Evolutionary conservation across 805 yeast genomes (phyloP), one percentile per base, ranked within the genome.

Genomic region (Candida andamanensis): DNA sequence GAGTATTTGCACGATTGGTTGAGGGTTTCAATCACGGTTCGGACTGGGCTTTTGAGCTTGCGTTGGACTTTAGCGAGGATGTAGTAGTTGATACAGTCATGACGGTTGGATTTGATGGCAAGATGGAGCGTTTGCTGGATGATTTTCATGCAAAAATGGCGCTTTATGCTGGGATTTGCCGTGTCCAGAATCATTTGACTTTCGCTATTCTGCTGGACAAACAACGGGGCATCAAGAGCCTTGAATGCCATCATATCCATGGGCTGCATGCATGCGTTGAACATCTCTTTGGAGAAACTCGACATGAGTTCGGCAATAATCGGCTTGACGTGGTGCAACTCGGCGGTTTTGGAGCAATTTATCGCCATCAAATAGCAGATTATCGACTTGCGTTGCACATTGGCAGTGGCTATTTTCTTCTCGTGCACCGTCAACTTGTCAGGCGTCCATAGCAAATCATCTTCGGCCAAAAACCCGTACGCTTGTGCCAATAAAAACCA

Each of bases 391-490:
- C 81, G 68, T 52, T 86, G 95, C 3, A 74, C 49, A 5, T 68
- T 56, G 0, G 87, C 85, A 0, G 86, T 80, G 0, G 58, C 52
- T 3, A 58, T 58, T 46, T 80, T 80, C 39, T 78, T 68, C 5
- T 82, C 92, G 0, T 66, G 49, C 0, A 72, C 65, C 31, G 79
- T 79, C 22, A 86, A 57, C 47, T 83, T 83, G 46, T 89, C 96
- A 0, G 95, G 78, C 1, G 90, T 83, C 94, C 95, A 86, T n/a
- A 85, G 76, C 35, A 92, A 57, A 41, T 85, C 95, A 52, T 87
- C 95, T 42, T 90, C 97, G 0, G 82, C 95, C 24, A 84, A 60
- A 36, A 67, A 78, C 0, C 87, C 79, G 44, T 72, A 87, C 0
- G 90, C 78, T 48, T 80, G 86, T 0, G 94, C 95, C 10, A 92